phyloP scores from a whole-genome alignment of 257 asterid species.

The Galeopsis tetrahit region DNA sequence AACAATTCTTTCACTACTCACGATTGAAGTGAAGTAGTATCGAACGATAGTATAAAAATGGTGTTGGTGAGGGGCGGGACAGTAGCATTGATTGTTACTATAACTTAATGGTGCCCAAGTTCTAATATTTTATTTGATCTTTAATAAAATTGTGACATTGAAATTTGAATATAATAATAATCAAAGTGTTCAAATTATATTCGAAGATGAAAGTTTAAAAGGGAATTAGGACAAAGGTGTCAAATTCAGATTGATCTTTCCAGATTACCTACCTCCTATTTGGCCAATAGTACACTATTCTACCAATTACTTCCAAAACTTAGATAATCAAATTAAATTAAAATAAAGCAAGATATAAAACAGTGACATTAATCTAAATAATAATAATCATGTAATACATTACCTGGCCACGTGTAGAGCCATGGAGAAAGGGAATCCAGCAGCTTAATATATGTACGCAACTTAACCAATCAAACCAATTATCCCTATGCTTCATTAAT shows the following conservation, averaged over 20 bases:
- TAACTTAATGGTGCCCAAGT: no score
- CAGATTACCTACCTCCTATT: conserved; percentile 19
- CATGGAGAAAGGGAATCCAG: conserved; percentile 36
- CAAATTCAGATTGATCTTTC: conserved; percentile 21
- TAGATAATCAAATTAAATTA: not conserved
- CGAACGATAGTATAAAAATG: no score
- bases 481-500: no score
- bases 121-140: no score
- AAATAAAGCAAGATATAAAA: not conserved
- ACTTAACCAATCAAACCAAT: no score
- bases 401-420: conserved; percentile 46
- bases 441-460: not conserved
- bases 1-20: no score
- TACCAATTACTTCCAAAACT: not conserved
- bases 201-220: not conserved
- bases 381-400: not conserved
- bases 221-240: conserved; percentile 31
- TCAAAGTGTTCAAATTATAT: not conserved
- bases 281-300: not conserved
- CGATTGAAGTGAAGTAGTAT: no score
- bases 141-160: no score
- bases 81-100: no score
- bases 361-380: not conserved
- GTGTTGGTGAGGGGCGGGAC: no score
- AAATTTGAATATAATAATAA: not conserved